Base-by-base conservation (phyloP, 139 green algal genomes). In the Penium margaritaceum region DNA sequence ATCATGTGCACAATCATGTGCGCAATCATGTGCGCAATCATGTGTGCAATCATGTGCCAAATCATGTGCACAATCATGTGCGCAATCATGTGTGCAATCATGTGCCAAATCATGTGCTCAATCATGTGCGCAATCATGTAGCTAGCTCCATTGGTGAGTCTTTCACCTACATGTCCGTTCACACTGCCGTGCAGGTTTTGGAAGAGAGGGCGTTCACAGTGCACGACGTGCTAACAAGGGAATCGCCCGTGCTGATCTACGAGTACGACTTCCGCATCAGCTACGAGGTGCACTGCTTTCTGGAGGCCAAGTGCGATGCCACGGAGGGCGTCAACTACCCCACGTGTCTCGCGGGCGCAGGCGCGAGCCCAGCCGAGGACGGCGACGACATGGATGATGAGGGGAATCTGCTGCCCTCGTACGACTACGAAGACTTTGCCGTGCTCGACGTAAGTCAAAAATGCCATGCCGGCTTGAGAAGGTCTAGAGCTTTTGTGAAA, bases 321-420 rank as follows among this genome's bases (percentile, higher is more conserved):
- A 78, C 71, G 9, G 71, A 78, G 64, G 71, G 71, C 21, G 63
- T 78, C 15, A 63, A 78, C 5, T 78, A 78, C 47, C 71, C 71
- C 27, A 78, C 61, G 14, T 78, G 71, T 29, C 43, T 78, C 29
- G 71, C 71, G 29, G 71, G 71, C 0, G 39, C 60, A 29, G 71
- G 71, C 0, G 64, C 71, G 24, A 78, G 71, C 32, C 63, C 46
- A 27, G 71, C 71, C 30, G 71, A 78, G 54, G 71, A 78, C 2
- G 71, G 71, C 63, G 78, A 78, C 1, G 71, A 78, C 6, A 70
- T 63, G 27, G 32, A 78, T 19, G 61, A 78, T 2, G 36, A 75
- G 51, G 71, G 71, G 21, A 53, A 77, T 27, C 71, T 78, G 38
- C 71, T 78, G 36, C 32, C 60, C 9, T 67, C 29, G 5, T 78